Base-by-base conservation (phyloP, 2,329 filamentous ascomycete genomes). In the Triangularia setosa region DNA sequence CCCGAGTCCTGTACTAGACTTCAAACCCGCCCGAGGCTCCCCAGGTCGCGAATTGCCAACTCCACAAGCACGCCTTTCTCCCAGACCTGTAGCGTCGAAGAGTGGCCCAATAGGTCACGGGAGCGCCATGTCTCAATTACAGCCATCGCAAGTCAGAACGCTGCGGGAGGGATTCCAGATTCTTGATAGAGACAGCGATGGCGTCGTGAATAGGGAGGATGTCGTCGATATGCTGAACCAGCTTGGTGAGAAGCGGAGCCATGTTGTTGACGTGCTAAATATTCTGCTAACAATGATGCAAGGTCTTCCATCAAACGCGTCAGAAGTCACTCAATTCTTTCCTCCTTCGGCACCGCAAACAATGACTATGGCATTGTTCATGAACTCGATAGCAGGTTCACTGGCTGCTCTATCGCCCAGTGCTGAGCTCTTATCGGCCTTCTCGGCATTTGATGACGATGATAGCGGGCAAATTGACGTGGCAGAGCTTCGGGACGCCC, bases 141-240 rank as follows among this genome's bases (percentile, higher is more conserved):
- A 94, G 40, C 88, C 92, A 2, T 83, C 91, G 2, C 92, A 97
- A 71, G 87, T 97, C 35, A 87, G 93, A 72, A 91, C 92, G 71
- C 85, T 99, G 77, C 87, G 95, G 66, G 94, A 98, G 74, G 92
- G 90, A 0, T 99, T 98, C 76, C 92, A 96, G 76, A 93, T 97
- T 65, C 83, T 99, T 56, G 95, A 98, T 76, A 85, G 92, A 65
- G 90, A 95, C 76, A 93, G 92, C 72, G 92, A 95, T 73, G 93
- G 94, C 18, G 81, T 86, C 59, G 89, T 99, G 66, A 90, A 89
- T 69, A 84, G 90, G 65, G 90, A 94, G 23, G 92, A 96, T 74
- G 88, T 99, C 4, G 87, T 87, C 16, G 91, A 96, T 72, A 96
- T 97, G 85, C 84, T 99, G 30, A 87, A 85, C 65, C 93, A 96